Base-by-base conservation (phyloP, 2,329 filamentous ascomycete species). In the Phyllosticta citribraziliensis region DNA sequence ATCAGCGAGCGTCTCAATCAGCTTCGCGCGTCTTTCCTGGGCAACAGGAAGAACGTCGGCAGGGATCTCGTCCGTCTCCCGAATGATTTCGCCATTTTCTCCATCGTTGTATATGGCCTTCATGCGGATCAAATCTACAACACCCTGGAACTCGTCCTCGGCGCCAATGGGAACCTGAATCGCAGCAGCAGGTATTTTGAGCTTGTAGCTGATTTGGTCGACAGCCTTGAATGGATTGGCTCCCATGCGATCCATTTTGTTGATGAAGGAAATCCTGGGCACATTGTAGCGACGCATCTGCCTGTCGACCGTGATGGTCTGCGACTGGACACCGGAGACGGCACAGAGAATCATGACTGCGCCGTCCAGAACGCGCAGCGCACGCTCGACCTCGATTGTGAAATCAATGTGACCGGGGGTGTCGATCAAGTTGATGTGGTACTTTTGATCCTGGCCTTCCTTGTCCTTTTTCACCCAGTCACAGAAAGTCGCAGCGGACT, bases 181-280 rank as follows among this genome's bases (percentile, higher is more conserved):
- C 19, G 94, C 94, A 12, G 94, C 94, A 35, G 94, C 94, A 33
- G 89, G 87, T 58, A 97, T 88, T 78, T 92, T 92, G 65, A 99
- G 84, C 78, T 99, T 99, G 69, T 87, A 84, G 79, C 96, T 97
- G 81, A 99, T 97, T 78, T 97, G 92, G 51, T 99, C 93, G 62
- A 99, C 86, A 9, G 91, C 92, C 78, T 96, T 97, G 85, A 92
- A 99, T 9, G 94, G 94, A 73, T 99, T 97, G 66, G 94, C 90
- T 63, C 94, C 94, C 88, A 97, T 97, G 66, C 94, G 88, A 72
- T 99, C 94, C 93, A 99, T 97, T 82, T 99, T 99, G 81, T 99
- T 99, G 73, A 99, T 86, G 71, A 99, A 99, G 60, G 89, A 96
- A 74, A 99, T 87, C 68, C 94, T 84, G 64, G 94, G 94, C 65